phyloP scores from a whole-genome alignment of 2,329 filamentous ascomycete species.

The Mollisiaceae sp. region DNA sequence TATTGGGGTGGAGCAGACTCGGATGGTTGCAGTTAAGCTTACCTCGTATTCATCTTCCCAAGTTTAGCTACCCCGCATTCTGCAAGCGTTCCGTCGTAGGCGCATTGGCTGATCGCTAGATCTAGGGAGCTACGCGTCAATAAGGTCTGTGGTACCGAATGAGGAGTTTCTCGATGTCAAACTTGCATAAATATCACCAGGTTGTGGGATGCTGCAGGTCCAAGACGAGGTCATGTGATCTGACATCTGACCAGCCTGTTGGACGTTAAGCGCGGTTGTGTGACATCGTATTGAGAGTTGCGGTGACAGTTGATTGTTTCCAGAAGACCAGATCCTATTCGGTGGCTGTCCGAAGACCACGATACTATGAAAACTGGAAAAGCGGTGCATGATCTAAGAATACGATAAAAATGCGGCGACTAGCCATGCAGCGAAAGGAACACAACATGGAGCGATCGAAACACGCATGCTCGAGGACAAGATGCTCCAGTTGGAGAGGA shows the following conservation, averaged over 20 bases:
- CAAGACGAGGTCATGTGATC: conserved; percentile 4
- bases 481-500: background rate
- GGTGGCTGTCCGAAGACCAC: background rate
- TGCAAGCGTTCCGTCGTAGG: background rate
- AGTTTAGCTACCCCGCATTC: conserved; percentile 4
- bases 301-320: background rate
- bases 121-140: background rate
- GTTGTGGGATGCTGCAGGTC: background rate
- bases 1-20: background rate
- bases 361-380: background rate
- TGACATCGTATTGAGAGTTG: background rate
- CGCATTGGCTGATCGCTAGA: conserved; percentile 1
- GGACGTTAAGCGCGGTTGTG: background rate
- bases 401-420: background rate
- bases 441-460: background rate
- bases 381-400: background rate
- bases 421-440: background rate
- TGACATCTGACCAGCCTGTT: background rate
- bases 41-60: conserved; percentile 4
- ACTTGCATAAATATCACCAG: background rate
- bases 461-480: background rate
- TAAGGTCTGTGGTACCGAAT: background rate
- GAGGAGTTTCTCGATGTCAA: background rate
- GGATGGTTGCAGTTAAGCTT: background rate
- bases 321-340: background rate